These are phyloP conservation scores for grape (Vitis vinifera) DNA, from an alignment of 164 flowering plant species.

Conservation along the genomic window ASM3070453v1 NC_081815.1:2382501-2383000, in stretches of 20 bases:
- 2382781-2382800: not conserved
- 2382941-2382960: conserved; percentile 99
- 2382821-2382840: conserved; percentile 3
- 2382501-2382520: not conserved
- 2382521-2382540: conserved; percentile 71
- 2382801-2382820: not conserved
- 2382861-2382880: conserved; percentile 76
- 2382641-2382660: not conserved
- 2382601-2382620: conserved; percentile 68
- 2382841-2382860: conserved; percentile 64
- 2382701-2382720: not conserved
- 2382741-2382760: not conserved
- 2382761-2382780: too few species aligned
- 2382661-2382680: too few species aligned
- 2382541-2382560: conserved; percentile 77
- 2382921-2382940: conserved; percentile 97
- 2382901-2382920: conserved; percentile 65
- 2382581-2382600: conserved; percentile 95
- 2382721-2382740: not conserved
- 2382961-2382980: conserved; percentile 97
- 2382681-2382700: too few species aligned
- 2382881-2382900: conserved; percentile 84
- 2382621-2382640: conserved; percentile 66
- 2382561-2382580: conserved; percentile 78
- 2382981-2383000: conserved; percentile 89